Base-by-base conservation (phyloP, 176 grass and related monocot species). In the Aegilops tauschii region DNA sequence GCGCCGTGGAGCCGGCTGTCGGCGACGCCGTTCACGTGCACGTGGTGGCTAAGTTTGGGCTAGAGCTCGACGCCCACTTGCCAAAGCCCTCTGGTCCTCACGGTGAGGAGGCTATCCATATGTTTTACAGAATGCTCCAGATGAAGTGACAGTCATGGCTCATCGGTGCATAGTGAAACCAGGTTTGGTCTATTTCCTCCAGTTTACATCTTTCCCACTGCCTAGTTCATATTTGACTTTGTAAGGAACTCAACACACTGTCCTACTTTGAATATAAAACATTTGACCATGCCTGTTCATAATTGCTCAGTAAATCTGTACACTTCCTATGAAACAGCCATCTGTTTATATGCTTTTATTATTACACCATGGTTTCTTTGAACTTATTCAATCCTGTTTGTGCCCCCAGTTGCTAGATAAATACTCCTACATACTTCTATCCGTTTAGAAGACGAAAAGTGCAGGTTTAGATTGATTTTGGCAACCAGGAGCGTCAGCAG, bases 21-120 rank as follows among this genome's bases (percentile, higher is more conserved):
- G 82, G 45, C 1, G 65, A 63, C 29, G 90, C 91, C 78, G 56
- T 98, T 50, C 93, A 98, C 69, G 79, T 76, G 18, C 96, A 98
- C 61, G 30, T 76, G 2, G 50, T 73, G 62, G 23, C 93, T 40
- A 98, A 83, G 84, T 77, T 95, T 28, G 95, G 95, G 14, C 63
- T 90, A 5, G 70, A 37, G 39, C 58, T 47, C 30, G 67, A 83
- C 74, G 62, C 82, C 20, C 20, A 59, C 18, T 17, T 54, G 56
- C 18, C 20, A 39, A 5, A 92, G 63, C 77, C 66, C 89, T 6
- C 91, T 95, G 83, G 72, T 92, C 14, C 64, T 44, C 50, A 54
- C 50, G 50, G 14, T 54, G 50, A 54, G 50, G 50, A 18, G 1
- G 16, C 16, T 54, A 6, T 54, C 50, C 50, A 18, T 54, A 18